phyloP scores from a whole-genome alignment of 257 asterid genomes.

The Catharanthus roseus region DNA sequence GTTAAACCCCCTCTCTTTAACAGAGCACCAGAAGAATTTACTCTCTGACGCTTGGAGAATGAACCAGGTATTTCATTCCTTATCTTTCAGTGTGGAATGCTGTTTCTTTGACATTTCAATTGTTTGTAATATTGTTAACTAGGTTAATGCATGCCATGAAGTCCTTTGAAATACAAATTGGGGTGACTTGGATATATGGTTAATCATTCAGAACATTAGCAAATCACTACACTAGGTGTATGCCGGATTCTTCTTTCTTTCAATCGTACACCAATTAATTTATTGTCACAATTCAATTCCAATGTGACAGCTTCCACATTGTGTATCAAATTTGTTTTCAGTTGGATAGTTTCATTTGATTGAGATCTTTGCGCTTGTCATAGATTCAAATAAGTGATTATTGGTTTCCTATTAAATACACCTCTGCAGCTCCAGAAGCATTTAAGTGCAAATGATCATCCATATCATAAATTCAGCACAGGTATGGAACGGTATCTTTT shows the following conservation, averaged over 20 bases:
- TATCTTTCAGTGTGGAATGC: not conserved
- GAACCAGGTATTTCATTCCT: slow-evolving; percentile 62
- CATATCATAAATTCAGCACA: slow-evolving; percentile 96
- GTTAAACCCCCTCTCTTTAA: slow-evolving; percentile 24
- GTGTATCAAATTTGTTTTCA: not conserved
- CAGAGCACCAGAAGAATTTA: slow-evolving; percentile 93
- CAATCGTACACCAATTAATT: not conserved
- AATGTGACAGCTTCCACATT: not conserved
- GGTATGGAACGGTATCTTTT: slow-evolving; percentile 39
- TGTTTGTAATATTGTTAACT: not conserved
- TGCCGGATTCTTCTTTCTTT: not conserved
- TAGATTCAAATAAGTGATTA: not conserved
- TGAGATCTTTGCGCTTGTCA: not conserved
- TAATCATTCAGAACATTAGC: not conserved
- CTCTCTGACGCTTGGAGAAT: slow-evolving; percentile 94
- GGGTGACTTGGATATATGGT: not conserved
- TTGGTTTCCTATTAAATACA: slow-evolving; percentile 8
- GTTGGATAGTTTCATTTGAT: not conserved
- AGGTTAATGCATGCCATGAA: not conserved
- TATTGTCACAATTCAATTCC: not conserved
- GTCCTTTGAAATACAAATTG: not conserved
- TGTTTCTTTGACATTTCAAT: not conserved
- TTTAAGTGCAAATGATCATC: slow-evolving; percentile 64
- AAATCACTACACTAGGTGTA: not conserved
- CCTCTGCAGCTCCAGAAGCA: slow-evolving; percentile 89